Base-by-base conservation (phyloP, 345 rosid genomes). In the Aurinia saxatilis region DNA sequence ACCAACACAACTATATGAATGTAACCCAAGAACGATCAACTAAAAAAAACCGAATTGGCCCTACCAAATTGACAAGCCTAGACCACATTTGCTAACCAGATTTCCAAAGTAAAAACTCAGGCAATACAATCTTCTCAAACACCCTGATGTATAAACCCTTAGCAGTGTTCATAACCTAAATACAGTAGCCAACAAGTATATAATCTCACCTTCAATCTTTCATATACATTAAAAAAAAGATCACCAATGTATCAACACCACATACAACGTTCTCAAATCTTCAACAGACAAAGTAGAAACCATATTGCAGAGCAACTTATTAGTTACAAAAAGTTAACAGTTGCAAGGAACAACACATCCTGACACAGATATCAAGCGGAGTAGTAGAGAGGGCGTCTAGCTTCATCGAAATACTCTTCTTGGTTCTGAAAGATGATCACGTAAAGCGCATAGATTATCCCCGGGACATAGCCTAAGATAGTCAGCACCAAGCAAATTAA, bases 381-480 rank as follows among this genome's bases (percentile, higher is more conserved):
- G 70, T 63, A 30, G 55, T 69, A 81, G 23, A 87, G 87, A 0
- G 97, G 99, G 46, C 97, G 97, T 74, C 99, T 81, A 76, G 67
- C 66, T 73, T 95, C 99, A 29, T 90, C 84, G 36, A 90, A 90
- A 75, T 70, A 95, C 74, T 86, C 81, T 2, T 90, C 92, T 4
- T 85, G 92, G 73, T 95, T 69, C 75, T 85, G 70, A 46, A 87
- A 90, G 57, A 95, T 79, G 36, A 95, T 95, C 48, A 81, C 92
- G 55, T 95, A 95, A 21, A 95, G 53, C 0, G 99, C 99, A 25
- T 95, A 90, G 33, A 95, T 88, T 50, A 95, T 95, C 4, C 99
- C 99, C 2, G 97, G 99, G 25, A 90, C 7, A 62, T 90, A 95
- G 3, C 99, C 99, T 14, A 90, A 79, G 59, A 87, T 67, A 0